Conservation (phyloP, 768 basidiomycete species). For the Chiua virens region DNA sequence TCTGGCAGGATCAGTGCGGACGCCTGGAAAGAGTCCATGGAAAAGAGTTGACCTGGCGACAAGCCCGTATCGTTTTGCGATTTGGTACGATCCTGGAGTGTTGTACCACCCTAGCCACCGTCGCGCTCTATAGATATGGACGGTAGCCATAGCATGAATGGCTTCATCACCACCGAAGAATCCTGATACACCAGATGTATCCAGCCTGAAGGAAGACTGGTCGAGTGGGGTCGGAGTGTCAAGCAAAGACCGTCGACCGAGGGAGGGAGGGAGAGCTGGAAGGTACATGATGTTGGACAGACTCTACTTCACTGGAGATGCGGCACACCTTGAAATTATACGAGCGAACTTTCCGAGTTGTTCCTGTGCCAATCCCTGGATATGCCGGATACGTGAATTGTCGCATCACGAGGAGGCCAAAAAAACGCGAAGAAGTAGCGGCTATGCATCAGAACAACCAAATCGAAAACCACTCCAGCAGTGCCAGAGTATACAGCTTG, state of each 20-base stretch:
- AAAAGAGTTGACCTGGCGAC: slow-evolving; percentile 34
- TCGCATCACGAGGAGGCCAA: too few species aligned
- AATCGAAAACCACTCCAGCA: too few species aligned
- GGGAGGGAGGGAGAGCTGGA: not conserved
- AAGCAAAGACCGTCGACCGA: slow-evolving; percentile 17
- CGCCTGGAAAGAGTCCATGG: slow-evolving; percentile 34
- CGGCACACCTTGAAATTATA: too few species aligned
- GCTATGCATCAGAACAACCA: too few species aligned
- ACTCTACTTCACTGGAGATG: too few species aligned
- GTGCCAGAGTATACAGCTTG: too few species aligned
- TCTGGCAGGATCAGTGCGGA: slow-evolving; percentile 31
- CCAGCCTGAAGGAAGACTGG: slow-evolving; percentile 25
- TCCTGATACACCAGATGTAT: slow-evolving; percentile 36
- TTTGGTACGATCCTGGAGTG: slow-evolving; percentile 35
- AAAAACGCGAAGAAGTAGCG: too few species aligned
- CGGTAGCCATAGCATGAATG: slow-evolving; percentile 37
- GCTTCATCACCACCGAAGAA: slow-evolving; percentile 40
- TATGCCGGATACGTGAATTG: too few species aligned
- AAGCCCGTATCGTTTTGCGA: slow-evolving; percentile 34
- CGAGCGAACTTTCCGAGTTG: too few species aligned
- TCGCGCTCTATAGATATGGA: slow-evolving; percentile 34
- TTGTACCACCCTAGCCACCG: slow-evolving; percentile 41
- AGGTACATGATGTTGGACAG: too few species aligned
- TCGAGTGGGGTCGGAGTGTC: slow-evolving; percentile 10
- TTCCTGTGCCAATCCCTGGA: too few species aligned